Conservation (phyloP, 116 monocot genomes). For the Posidonia oceanica region DNA sequence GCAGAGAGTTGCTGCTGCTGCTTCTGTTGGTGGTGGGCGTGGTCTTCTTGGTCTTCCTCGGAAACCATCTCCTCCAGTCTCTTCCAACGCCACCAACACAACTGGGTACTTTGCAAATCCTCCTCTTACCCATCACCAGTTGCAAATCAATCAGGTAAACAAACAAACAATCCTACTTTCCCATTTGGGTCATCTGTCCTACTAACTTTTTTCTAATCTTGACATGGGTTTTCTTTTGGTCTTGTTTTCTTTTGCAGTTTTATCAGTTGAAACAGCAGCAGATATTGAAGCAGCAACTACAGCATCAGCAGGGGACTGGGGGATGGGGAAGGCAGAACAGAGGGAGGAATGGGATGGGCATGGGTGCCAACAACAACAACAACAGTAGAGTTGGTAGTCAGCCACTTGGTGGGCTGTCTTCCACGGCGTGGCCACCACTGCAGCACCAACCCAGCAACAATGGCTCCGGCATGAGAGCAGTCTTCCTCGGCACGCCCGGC, state of each 20-base stretch:
- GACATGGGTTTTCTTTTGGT: too few species aligned
- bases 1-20: not conserved
- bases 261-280: slow-evolving; percentile 45
- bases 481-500: slow-evolving; percentile 28
- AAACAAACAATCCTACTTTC: not conserved
- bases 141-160: slow-evolving; percentile 31
- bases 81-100: not conserved
- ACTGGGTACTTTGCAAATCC: slow-evolving; percentile 3
- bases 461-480: slow-evolving; percentile 31
- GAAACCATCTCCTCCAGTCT: not conserved
- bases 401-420: slow-evolving; percentile 21
- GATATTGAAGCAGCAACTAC: slow-evolving; percentile 14
- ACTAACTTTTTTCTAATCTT: not conserved
- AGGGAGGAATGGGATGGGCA: not conserved
- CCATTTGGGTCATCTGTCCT: not conserved
- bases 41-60: slow-evolving; percentile 7
- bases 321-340: slow-evolving; percentile 26
- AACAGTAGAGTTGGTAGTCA: not conserved
- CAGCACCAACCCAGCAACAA: slow-evolving; percentile 3
- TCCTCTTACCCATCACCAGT: slow-evolving; percentile 27
- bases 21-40: not conserved
- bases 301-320: slow-evolving; percentile 15
- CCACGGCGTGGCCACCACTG: slow-evolving; percentile 24
- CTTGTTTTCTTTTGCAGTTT: slow-evolving; percentile 16
- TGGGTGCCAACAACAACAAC: not conserved